Evolutionary conservation across 2,329 filamentous ascomycete genomes (phyloP), one percentile per base, ranked within the genome.

Genomic region (Mycogone perniciosa): DNA sequence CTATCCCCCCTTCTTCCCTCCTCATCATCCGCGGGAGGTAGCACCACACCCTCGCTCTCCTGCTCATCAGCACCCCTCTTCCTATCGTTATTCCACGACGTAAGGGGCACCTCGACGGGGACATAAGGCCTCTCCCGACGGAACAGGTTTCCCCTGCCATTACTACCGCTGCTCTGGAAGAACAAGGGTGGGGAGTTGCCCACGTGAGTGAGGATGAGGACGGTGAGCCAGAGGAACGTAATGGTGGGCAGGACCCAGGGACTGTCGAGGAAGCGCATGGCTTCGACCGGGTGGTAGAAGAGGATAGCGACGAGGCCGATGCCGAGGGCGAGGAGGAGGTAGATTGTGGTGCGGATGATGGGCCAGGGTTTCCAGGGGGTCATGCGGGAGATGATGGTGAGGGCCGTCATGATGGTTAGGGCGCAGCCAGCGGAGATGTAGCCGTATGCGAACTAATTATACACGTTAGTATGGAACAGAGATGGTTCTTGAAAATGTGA

Each of bases 191-290:
- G 31, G n/a, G 50, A 41, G 38, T 41, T 44, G n/a, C 62, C 62
- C 37, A 67, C 50, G 26, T 69, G 67, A 2, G 67, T 68, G 31
- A 69, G 46, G 30, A 63, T 11, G n/a, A 69, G 59, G 33, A 68
- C 59, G 29, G 58, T 4, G 20, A 65, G 52, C 64, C 63, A 69
- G 31, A 74, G 57, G 29, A 69, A 50, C 7, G 60, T 63, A 31
- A 70, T 63, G 4, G 60, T 60, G 6, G 66, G 66, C 10, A 69
- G 46, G 11, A 67, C 60, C 67, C 65, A 68, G 7, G 61, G 49
- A 7, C 59, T 63, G 7, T 34, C 33, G 31, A 67, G 56, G 44
- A 60, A 70, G 4, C 47, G 45, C 1, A 27, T n/a, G 9, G 54
- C 41, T 7, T 44, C 13, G 5, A 57, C 50, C 3, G 30, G 26